phyloP scores from a whole-genome alignment of 2,329 filamentous ascomycete genomes.

The Endoconidiophora polonica region DNA sequence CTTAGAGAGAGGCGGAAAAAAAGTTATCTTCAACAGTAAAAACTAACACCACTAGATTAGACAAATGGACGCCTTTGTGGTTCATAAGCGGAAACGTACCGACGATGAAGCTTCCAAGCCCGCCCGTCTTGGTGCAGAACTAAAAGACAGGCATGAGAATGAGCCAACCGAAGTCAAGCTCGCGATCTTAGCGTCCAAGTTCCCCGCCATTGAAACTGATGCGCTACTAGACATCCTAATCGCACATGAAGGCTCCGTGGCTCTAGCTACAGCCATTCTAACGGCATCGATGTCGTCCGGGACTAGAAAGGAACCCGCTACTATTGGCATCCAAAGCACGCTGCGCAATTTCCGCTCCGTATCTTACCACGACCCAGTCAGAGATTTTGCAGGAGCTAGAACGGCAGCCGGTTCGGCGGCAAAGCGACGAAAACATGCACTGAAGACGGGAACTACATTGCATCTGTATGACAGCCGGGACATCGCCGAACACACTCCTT shows the following conservation, averaged over 20 bases:
- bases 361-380: not conserved
- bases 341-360: constrained; percentile 32
- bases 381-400: constrained; percentile 18
- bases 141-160: constrained; percentile 30
- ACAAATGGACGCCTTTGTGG: constrained; percentile 41
- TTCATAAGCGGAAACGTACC: constrained; percentile 32
- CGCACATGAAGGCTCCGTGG: constrained; percentile 60
- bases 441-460: constrained; percentile 48
- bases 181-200: constrained; percentile 63
- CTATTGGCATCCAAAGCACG: constrained; percentile 44
- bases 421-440: not conserved
- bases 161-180: constrained; percentile 84
- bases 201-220: constrained; percentile 46
- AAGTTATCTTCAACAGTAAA: not conserved
- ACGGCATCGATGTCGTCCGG: constrained; percentile 12
- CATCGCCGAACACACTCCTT: constrained; percentile 69
- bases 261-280: constrained; percentile 25
- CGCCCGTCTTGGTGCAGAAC: constrained; percentile 1
- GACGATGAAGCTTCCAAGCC: constrained; percentile 17
- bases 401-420: constrained; percentile 46
- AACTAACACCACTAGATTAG: not conserved
- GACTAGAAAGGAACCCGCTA: not conserved
- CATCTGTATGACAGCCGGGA: constrained; percentile 71
- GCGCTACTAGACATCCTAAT: constrained; percentile 64
- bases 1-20: no score